A percentile compares a stretch with the other conserved stretches of the same genome.
Evolutionary conservation across 495 filamentous ascomycete genomes (phyloP).

Genomic region (Astrothelium subdiscretum): DNA sequence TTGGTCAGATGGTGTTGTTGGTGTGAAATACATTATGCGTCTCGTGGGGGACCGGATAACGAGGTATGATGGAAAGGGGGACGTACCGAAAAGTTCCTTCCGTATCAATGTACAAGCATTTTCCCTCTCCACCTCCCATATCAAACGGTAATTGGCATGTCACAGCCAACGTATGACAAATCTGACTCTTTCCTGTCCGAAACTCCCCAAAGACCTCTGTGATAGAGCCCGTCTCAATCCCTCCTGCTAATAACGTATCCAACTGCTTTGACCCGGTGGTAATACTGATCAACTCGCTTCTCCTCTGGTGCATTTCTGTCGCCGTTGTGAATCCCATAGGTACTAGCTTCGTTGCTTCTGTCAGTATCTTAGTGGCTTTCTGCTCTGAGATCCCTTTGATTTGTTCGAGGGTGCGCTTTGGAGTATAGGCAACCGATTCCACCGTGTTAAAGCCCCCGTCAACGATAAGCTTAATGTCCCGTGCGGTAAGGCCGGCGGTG

Average conservation of each 20-base stretch:
- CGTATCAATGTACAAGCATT: conserved; percentile 98
- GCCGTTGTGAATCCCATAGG: conserved; percentile 98
- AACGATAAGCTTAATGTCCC: conserved; percentile 84
- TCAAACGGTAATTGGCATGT: conserved; percentile 96
- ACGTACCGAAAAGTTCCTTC: conserved; percentile 78
- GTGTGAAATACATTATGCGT: not conserved
- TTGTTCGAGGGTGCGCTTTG: conserved; percentile 72
- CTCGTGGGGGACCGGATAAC: not conserved
- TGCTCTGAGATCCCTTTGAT: conserved; percentile 96
- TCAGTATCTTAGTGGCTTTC: conserved; percentile 87
- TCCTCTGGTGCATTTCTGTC: conserved; percentile 96
- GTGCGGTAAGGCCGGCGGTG: conserved; percentile 72
- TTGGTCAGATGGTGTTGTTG: not conserved
- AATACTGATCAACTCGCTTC: conserved; percentile 93
- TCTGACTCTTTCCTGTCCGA: conserved; percentile 93
- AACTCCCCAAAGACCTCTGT: conserved; percentile 99
- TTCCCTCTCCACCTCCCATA: conserved; percentile 97
- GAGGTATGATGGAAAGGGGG: not conserved
- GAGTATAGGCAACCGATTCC: conserved; percentile 90
- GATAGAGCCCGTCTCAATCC: conserved; percentile 91
- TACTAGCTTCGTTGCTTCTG: conserved; percentile 88
- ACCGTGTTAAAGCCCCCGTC: conserved; percentile 93
- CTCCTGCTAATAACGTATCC: conserved; percentile 88
- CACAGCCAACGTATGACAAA: conserved; percentile 96
- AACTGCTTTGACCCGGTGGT: conserved; percentile 95